Evolutionary conservation across 1,284 basidiomycete species (phyloP).

Genomic region (Porodaedalea pini): DNA sequence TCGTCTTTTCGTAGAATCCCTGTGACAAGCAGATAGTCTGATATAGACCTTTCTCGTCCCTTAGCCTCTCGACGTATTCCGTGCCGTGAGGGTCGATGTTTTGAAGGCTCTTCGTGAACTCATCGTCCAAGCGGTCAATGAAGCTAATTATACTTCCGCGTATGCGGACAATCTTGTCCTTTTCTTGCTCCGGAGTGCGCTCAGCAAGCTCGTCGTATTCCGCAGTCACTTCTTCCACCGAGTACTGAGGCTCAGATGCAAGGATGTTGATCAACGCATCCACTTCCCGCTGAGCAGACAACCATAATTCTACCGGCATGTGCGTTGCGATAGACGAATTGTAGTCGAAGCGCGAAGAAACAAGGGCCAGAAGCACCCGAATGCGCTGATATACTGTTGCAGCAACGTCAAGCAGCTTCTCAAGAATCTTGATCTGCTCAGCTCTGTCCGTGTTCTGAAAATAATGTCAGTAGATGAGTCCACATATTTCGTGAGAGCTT

Average conservation of each 20-base stretch:
- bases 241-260: conserved; percentile 67
- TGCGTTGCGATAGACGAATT: conserved; percentile 83
- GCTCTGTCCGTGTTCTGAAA: conserved; percentile 89
- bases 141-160: conserved; percentile 93
- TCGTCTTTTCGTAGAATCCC: conserved; percentile 82
- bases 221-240: conserved; percentile 82
- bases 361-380: conserved; percentile 88
- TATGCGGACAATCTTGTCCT: conserved; percentile 68
- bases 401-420: conserved; percentile 85
- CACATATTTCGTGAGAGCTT: conserved; percentile 19
- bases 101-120: conserved; percentile 97
- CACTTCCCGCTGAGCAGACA: conserved; percentile 82
- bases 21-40: conserved; percentile 90
- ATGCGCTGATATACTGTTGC: conserved; percentile 90
- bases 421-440: conserved; percentile 91
- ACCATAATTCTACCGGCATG: conserved; percentile 94
- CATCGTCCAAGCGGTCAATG: conserved; percentile 95
- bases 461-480: conserved; percentile 18
- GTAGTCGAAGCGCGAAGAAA: conserved; percentile 97
- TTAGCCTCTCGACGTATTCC: conserved; percentile 94
- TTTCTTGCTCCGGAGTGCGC: conserved; percentile 74
- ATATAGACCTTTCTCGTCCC: conserved; percentile 95
- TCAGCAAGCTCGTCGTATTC: conserved; percentile 94
- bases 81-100: conserved; percentile 98
- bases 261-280: conserved; percentile 84